Percentiles rank a stretch among this genome's conserved stretches.
phyloP scores from a whole-genome alignment of 768 basidiomycete species.

The Coprinopsis strossmayeri region DNA sequence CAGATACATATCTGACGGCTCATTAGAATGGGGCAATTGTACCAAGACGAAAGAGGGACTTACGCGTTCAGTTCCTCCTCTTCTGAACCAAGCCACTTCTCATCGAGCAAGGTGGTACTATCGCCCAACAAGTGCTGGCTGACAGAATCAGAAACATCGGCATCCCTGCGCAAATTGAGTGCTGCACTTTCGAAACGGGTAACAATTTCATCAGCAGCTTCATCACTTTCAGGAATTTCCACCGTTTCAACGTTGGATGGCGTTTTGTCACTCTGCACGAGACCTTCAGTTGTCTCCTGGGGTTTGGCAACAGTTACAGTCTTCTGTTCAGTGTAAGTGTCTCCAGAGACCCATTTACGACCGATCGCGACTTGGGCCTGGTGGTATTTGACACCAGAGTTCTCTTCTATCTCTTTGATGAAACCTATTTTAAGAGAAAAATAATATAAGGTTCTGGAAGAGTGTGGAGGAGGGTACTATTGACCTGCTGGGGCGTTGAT shows the following conservation, averaged over 20 bases:
- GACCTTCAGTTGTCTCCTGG: slow-evolving; percentile 39
- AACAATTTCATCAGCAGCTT: slow-evolving; percentile 66
- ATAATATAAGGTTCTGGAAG: too few relatives aligned
- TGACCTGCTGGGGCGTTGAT: slow-evolving; percentile 71
- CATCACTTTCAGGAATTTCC: slow-evolving; percentile 55
- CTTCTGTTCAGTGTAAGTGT: slow-evolving; percentile 33
- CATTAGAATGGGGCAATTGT: neutral
- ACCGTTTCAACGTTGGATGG: slow-evolving; percentile 51
- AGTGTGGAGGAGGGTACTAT: too few relatives aligned
- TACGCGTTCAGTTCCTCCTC: slow-evolving; percentile 79
- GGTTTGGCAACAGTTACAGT: slow-evolving; percentile 56
- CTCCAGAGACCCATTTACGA: slow-evolving; percentile 62
- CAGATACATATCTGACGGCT: slow-evolving; percentile 60
- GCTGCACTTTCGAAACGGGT: slow-evolving; percentile 67
- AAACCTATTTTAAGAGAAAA: slow-evolving; percentile 21
- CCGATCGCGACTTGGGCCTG: slow-evolving; percentile 84
- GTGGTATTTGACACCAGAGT: slow-evolving; percentile 74
- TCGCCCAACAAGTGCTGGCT: slow-evolving; percentile 74
- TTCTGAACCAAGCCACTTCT: slow-evolving; percentile 79
- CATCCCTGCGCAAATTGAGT: slow-evolving; percentile 45
- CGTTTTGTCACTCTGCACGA: slow-evolving; percentile 48
- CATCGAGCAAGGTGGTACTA: slow-evolving; percentile 54
- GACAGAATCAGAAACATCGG: slow-evolving; percentile 67
- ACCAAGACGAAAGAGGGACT: slow-evolving; percentile 25
- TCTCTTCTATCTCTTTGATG: slow-evolving; percentile 65